Evolutionary conservation across 2,329 filamentous ascomycete species (phyloP).

Genomic region (Trichoderma hamatum): DNA sequence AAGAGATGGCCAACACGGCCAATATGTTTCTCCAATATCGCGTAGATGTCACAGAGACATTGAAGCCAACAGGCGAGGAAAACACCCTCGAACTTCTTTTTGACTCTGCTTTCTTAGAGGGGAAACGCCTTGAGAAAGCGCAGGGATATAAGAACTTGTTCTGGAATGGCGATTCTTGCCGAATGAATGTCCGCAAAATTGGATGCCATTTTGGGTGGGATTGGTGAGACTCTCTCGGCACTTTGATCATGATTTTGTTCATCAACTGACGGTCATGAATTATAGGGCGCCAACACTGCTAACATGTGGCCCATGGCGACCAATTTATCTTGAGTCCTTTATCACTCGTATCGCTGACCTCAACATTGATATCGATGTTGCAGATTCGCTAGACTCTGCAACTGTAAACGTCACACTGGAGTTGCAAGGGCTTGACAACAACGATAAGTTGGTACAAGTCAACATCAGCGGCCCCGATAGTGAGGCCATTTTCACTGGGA

Average conservation of each 20-base stretch:
- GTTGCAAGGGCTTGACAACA: conserved; percentile 6
- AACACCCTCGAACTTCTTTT: conserved; percentile 22
- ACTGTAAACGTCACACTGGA: background rate
- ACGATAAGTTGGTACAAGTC: background rate
- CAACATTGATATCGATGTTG: conserved; percentile 7
- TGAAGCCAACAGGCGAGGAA: background rate
- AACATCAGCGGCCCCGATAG: background rate
- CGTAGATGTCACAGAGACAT: background rate
- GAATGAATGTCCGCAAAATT: conserved; percentile 12
- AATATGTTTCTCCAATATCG: conserved; percentile 24
- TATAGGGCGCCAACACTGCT: conserved; percentile 8
- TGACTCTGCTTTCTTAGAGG: conserved; percentile 18
- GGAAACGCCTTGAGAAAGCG: conserved; percentile 17
- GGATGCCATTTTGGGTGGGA: conserved; percentile 12
- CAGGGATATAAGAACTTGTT: conserved; percentile 17
- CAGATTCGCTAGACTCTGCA: background rate
- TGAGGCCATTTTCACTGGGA: background rate
- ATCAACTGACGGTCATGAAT: background rate
- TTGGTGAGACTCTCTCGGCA: background rate
- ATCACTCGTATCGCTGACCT: conserved; percentile 17
- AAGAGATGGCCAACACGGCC: conserved; percentile 8
- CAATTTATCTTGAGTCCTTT: conserved; percentile 20
- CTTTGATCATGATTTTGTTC: too few relatives aligned
- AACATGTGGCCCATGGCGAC: conserved; percentile 17
- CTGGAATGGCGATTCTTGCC: conserved; percentile 13